These are phyloP conservation scores for Diaporthe eres DNA, from an alignment of 2,329 filamentous ascomycete genomes.

Conservation along the genomic window DNA sequence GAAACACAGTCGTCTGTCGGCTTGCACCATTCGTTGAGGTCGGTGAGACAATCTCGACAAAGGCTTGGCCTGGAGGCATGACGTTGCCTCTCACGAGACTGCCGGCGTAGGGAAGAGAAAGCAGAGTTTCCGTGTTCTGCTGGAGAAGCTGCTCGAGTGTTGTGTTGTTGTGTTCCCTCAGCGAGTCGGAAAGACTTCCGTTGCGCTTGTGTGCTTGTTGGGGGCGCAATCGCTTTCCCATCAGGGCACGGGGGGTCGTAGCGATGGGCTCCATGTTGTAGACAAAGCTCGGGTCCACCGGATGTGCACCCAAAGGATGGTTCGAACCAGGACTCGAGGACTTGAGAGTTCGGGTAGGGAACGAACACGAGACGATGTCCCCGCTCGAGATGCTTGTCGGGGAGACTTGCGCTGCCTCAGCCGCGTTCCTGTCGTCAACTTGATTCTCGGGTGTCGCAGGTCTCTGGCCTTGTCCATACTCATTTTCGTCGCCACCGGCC, in stretches of 20 bases:
- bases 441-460: constrained; percentile 63
- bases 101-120: constrained; percentile 79
- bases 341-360: constrained; percentile 67
- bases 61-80: constrained; percentile 85
- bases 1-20: constrained; percentile 68
- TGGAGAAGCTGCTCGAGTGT: constrained; percentile 62
- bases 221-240: constrained; percentile 72
- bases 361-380: constrained; percentile 75
- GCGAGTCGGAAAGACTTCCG: constrained; percentile 88
- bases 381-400: constrained; percentile 72
- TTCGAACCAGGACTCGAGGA: constrained; percentile 55
- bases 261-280: constrained; percentile 67
- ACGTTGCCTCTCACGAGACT: constrained; percentile 90
- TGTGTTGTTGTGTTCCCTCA: constrained; percentile 74
- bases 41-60: constrained; percentile 76
- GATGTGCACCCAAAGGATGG: constrained; percentile 67
- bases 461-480: constrained; percentile 49
- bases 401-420: constrained; percentile 58
- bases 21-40: constrained; percentile 60
- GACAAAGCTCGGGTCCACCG: constrained; percentile 65
- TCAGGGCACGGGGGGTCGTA: constrained; percentile 69
- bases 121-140: constrained; percentile 70
- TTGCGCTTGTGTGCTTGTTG: constrained; percentile 80
- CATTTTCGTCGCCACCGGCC: constrained; percentile 44
- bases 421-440: constrained; percentile 43